Base-by-base conservation (phyloP, 805 yeast genomes). In the Ogataea saltuana region DNA sequence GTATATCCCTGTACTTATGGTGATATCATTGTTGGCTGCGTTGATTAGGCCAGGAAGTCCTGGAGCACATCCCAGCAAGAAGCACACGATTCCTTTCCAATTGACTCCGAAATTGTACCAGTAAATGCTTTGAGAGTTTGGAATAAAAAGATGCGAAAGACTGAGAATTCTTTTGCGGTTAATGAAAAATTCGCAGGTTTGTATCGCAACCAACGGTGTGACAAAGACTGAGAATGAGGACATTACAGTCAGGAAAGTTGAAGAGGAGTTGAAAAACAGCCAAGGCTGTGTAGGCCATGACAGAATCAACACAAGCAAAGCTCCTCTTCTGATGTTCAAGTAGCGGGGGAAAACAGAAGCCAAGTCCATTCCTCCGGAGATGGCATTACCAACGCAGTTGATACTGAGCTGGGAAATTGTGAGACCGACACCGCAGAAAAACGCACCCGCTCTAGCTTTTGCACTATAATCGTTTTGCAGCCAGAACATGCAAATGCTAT, bases 311-410 rank as follows among this genome's bases (percentile, higher is more conserved):
- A 65, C 65, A 40, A 74, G 49, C 51, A 69, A 56, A 31, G 76
- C 71, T 16, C 81, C 83, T 36, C 78, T 58, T 36, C 65, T 59
- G 39, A 75, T 69, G 51, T 70, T 70, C 49, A 74, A 55, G 50
- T 63, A 70, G 31, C 60, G 56, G 21, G 78, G 79, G 42, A 67
- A 63, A 46, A 75, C 51, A 40, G 72, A 76, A 19, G 78, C 69
- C 46, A 76, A 48, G 47, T 75, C 80, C 65, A 74, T 76, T 22
- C 78, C 80, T n/a, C 75, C 76, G 39, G 75, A 61, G 33, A 70
- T 60, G 39, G 70, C 72, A 42, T 68, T 63, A 28, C 68, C 67
- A 26, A 69, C 61, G 32, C 69, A 64, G 41, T 68, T 69, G 51
- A 69, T 63, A 15, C 67, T 56, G 37, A 71, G 49, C 48, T 71